Base-by-base conservation (phyloP, 306 rosid genomes). In the Sphenostylis stenocarpa region DNA sequence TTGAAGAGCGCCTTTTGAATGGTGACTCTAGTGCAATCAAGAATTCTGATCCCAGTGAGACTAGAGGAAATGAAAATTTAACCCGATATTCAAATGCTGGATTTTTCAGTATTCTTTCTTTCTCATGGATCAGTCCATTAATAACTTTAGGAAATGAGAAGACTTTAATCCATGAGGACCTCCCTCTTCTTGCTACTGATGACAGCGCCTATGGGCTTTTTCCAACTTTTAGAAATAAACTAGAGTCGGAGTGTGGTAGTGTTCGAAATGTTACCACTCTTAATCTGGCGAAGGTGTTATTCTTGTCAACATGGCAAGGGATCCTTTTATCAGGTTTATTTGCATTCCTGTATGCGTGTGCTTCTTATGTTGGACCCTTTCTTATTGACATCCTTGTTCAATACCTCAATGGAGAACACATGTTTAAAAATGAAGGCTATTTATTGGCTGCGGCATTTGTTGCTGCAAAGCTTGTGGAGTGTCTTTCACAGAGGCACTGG, bases 281-380 rank as follows among this genome's bases (percentile, higher is more conserved):
- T 72, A 77, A 80, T 61, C 70, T 94, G 47, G 88, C 5, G 12
- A 90, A 90, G 73, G 87, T 86, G 38, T 67, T 94, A 36, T 17
- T 90, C 85, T 68, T 77, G 77, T 82, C 89, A 0, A 82, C 84
- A 8, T 90, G 96, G 98, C 79, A 79, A 73, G 90, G 83, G 39
- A 73, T 94, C 44, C 80, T 86, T 49, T 57, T 77, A 43, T 85
- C 95, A 0, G 90, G 84, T 36, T 19, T 86, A 4, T 71, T 84
- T 41, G 93, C 14, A 0, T 45, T 88, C 15, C 6, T 89, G 2
- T 77, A 61, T 78, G 67, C 88, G 17, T 23, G 86, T 69, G 89
- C 98, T 31, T 81, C 91, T 48, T 94, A 90, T 81, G 96, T 90
- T 12, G 96, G 98, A 33, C 98, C 98, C 8, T 91, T 62, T 79